phyloP scores from a whole-genome alignment of 1,139 yeast genomes.

The Diutina rugosa region DNA sequence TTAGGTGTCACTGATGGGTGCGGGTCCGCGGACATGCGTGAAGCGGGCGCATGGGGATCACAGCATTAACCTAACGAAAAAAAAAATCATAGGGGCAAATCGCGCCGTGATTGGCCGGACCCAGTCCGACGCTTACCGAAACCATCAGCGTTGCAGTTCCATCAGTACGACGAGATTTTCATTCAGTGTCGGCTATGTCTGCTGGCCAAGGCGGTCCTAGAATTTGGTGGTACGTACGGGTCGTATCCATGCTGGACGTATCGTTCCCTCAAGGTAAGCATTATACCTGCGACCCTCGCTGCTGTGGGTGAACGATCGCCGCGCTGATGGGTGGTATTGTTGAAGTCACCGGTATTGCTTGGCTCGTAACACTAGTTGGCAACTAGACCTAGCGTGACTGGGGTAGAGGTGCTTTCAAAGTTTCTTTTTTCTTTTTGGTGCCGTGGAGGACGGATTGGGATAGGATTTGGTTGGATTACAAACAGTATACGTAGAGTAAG shows the following conservation, averaged over 20 bases:
- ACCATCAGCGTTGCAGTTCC: not conserved
- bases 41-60: not conserved
- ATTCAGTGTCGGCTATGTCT: not conserved
- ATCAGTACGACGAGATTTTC: not conserved
- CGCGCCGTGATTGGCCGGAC: not conserved
- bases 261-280: not conserved
- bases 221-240: not conserved
- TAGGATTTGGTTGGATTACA: not conserved
- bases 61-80: not conserved
- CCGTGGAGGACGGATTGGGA: not conserved
- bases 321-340: not conserved
- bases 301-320: not conserved
- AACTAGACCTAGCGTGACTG: no score
- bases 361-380: no score
- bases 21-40: not conserved
- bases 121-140: not conserved
- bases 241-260: not conserved
- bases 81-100: not conserved
- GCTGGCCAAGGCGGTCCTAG: not conserved
- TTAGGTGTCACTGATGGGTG: not conserved
- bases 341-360: no score
- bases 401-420: no score
- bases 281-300: not conserved
- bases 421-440: no score
- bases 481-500: no score